Evolutionary conservation across 2,329 filamentous ascomycete genomes (phyloP), one percentile per base, ranked within the genome.

Genomic region (Neonectria neomacrospora): DNA sequence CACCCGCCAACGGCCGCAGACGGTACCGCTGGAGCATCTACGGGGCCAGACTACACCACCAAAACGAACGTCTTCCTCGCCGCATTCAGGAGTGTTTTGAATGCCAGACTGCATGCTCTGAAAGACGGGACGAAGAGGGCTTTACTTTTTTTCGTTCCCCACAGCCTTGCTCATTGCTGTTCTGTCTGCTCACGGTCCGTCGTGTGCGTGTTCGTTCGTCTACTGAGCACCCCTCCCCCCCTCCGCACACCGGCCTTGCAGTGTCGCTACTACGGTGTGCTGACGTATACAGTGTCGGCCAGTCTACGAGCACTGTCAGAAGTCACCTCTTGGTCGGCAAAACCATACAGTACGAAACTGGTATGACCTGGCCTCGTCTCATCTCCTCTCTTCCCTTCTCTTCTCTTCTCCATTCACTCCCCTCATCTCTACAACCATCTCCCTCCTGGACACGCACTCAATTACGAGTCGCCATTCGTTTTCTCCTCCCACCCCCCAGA

Each of bases 251-350:
- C 28, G 16, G 51, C 26, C 44, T 37, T 28, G 44, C 14, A 12
- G 14, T 37, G 34, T 48, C 51, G 32, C 28, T 26, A 37, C 45
- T 45, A 37, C 39, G 52, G 44, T 47, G 30, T 34, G 44, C 20
- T 26, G 9, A 41, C 16, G 4, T 3, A 20, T 39, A 52, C 55
- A n/a, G 56, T 59, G 39, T 14, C 23, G 4, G 6, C 41, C 16
- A 14, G 3, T 53, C 47, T 47, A 22, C 7, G 12, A 20, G 23
- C 41, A 59, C 56, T 54, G 56, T 54, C 20, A 12, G 16, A 16
- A 16, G 41, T 30, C 50, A 47, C 56, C 22, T 7, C 7, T 10
- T 7, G 12, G 39, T 7, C 5, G n/a, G 16, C 41, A n/a, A 20
- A 18, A 1, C 6, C 1, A 3, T 11, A 61, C 58, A 50, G 58